Conservation (phyloP, 768 basidiomycete species). For the Termitomyces sp. region DNA sequence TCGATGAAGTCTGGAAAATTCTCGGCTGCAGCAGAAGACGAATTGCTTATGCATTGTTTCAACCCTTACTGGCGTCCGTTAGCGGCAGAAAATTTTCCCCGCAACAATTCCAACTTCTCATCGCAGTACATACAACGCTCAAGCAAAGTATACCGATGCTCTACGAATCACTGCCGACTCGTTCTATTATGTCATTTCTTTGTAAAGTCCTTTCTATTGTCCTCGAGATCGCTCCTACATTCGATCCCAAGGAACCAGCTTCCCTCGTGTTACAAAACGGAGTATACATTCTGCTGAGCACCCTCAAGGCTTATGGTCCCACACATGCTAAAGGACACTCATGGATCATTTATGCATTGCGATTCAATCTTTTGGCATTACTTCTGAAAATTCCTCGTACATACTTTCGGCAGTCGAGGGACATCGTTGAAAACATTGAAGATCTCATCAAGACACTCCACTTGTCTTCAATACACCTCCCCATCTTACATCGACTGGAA, state of each 20-base stretch:
- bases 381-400: background rate
- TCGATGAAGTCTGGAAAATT: background rate
- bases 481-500: background rate
- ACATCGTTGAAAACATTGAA: background rate
- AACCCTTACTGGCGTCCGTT: background rate
- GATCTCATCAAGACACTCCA: background rate
- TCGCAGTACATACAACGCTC: background rate
- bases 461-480: background rate
- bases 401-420: background rate
- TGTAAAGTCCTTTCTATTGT: background rate
- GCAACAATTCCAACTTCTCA: background rate
- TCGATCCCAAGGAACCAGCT: accelerated
- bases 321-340: background rate
- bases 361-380: background rate
- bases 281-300: background rate
- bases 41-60: background rate
- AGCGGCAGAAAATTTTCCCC: background rate
- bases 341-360: too few relatives aligned
- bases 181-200: background rate
- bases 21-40: background rate
- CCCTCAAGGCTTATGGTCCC: background rate
- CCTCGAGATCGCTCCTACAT: background rate
- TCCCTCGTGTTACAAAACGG: background rate
- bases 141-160: background rate
- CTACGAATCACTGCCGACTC: background rate